A percentile compares a stretch with the other conserved stretches of the same genome.
Conservation (phyloP, 805 yeast species). For the Barnettozyma populi region DNA sequence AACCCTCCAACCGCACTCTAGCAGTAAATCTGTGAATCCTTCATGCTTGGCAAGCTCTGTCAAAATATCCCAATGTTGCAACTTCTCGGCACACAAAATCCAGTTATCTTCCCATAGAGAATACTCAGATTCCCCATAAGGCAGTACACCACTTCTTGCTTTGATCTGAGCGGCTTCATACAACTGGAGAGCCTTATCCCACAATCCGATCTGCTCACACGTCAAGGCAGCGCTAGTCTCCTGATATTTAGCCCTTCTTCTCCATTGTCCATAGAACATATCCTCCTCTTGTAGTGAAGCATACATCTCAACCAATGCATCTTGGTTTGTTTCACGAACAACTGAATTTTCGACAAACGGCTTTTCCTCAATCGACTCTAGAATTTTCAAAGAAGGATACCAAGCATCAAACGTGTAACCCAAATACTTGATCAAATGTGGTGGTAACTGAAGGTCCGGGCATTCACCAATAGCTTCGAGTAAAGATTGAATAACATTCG, state of each 20-base stretch:
- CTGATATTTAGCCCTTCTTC: conserved; percentile 89
- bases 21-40: conserved; percentile 87
- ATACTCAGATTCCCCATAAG: conserved; percentile 93
- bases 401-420: conserved; percentile 87
- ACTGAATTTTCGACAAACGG: conserved; percentile 64
- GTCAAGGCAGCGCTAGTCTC: conserved; percentile 92
- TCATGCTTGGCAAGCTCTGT: conserved; percentile 97
- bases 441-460: conserved; percentile 76
- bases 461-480: conserved; percentile 79
- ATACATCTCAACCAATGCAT: conserved; percentile 86
- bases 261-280: conserved; percentile 97
- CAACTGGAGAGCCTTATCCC: conserved; percentile 90
- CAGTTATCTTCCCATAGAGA: conserved; percentile 98
- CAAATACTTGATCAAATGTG: conserved; percentile 84
- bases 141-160: conserved; percentile 90
- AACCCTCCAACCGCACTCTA: conserved; percentile 99
- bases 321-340: conserved; percentile 79
- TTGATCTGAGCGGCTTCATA: conserved; percentile 96
- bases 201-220: conserved; percentile 89
- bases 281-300: conserved; percentile 89
- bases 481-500: conserved; percentile 81
- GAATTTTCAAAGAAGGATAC: conserved; percentile 80
- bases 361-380: conserved; percentile 62
- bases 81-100: conserved; percentile 94
- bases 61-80: conserved; percentile 96